Evolutionary conservation across 1,139 yeast species (phyloP), one percentile per base, ranked within the genome.

Genomic region (Pichia inconspicua): DNA sequence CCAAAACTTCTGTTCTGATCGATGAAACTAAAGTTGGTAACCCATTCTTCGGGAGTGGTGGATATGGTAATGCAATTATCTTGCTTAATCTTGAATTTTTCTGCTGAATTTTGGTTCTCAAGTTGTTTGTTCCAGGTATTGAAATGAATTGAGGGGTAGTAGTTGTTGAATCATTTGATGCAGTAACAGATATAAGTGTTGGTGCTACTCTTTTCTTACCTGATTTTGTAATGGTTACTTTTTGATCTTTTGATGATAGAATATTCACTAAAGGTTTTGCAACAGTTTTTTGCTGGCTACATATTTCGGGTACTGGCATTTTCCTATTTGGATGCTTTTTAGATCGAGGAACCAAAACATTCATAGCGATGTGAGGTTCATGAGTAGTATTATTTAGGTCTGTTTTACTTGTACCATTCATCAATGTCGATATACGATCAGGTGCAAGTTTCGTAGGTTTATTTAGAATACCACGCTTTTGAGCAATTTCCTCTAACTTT

Each of bases 171-270:
- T 49, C 4, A 25, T 54, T 14, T 11, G 57, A 45, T 5, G 69
- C 54, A 12, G 67, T 58, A 12, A 73, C 57, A 1, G 80, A 68
- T 2, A 90, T 75, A n/a, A 90, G 68, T 47, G 82, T 73, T 0
- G 98, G 97, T 0, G 95, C 80, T 2, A 92, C 92, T 54, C 97
- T 70, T 58, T 89, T 89, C 60, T 82, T 84, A 14, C 97, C 97
- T 41, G 84, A 78, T 59, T 84, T 85, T 8, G 84, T 81, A 22
- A 82, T 71, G 2, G 85, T 76, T 3, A 82, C 71, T 48, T 74
- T 73, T 55, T 77, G 81, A 15, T 64, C 57, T 17, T 52, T 40
- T 11, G 55, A 38, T 5, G 61, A 53, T 2, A 64, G 55, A 11
- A 48, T 36, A 50, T 58, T 53, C 8, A 51, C 45, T 43, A 32